A percentile compares a stretch with the other conserved stretches of the same genome.
Evolutionary conservation across 106 monocot species (phyloP).

Genomic region (Dioscorea zingiberensis): DNA sequence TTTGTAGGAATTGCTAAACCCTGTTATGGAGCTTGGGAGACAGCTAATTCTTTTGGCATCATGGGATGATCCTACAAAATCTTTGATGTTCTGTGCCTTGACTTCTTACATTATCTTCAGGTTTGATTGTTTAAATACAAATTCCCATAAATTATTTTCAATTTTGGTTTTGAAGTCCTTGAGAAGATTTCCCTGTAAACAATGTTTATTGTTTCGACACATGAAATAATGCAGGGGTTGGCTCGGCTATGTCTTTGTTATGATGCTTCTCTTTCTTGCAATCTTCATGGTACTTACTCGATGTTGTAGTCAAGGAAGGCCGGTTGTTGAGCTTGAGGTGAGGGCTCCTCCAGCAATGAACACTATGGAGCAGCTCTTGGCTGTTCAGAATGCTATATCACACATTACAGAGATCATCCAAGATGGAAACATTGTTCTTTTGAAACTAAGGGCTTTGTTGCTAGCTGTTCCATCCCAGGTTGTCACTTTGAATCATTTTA

Average conservation of each 20-base stretch:
- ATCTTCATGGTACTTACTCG: conserved; percentile 65
- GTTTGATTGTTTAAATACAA: conserved; percentile 36
- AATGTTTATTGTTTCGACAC: neutral
- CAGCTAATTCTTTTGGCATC: conserved; percentile 35
- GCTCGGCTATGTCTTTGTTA: conserved; percentile 40
- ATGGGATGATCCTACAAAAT: conserved; percentile 87
- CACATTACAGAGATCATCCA: conserved; percentile 72
- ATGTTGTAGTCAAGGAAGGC: conserved; percentile 52
- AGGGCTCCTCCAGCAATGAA: conserved; percentile 75
- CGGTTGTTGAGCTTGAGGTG: conserved; percentile 55
- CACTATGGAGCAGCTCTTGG: conserved; percentile 90
- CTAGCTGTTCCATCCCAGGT: conserved; percentile 85
- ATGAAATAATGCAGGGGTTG: conserved; percentile 59
- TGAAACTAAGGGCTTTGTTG: conserved; percentile 77
- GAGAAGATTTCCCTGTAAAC: neutral
- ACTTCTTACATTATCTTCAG: conserved; percentile 68
- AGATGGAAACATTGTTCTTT: conserved; percentile 74
- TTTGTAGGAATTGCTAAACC: conserved; percentile 71
- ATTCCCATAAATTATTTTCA: neutral
- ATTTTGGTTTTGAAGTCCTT: neutral
- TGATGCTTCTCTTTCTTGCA: conserved; percentile 56
- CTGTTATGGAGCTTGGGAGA: conserved; percentile 60
- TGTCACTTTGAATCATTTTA: neutral
- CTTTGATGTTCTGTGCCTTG: conserved; percentile 54
- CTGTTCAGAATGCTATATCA: conserved; percentile 89